These are phyloP conservation scores for Mycena crocata DNA, from an alignment of 768 basidiomycete genomes.

Conservation along the genomic window DNA sequence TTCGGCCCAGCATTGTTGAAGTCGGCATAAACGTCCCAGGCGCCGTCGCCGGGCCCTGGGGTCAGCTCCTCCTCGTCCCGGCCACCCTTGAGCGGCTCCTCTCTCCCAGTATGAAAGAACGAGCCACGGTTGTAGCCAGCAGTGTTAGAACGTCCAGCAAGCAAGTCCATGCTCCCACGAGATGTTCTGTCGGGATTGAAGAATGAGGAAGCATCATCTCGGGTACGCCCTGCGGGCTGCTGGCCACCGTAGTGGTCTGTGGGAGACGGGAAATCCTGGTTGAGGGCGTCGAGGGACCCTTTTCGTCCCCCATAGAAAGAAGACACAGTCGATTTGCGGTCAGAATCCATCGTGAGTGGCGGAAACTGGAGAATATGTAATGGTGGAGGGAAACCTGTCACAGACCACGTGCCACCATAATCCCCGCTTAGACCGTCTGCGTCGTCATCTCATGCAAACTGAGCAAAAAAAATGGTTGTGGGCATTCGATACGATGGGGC, in stretches of 20 bases:
- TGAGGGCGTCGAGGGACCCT: constrained; percentile 70
- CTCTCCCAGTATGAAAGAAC: constrained; percentile 74
- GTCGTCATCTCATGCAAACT: too few species aligned
- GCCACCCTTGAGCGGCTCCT: constrained; percentile 84
- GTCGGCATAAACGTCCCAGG: constrained; percentile 88
- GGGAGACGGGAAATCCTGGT: constrained; percentile 59
- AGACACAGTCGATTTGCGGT: constrained; percentile 82
- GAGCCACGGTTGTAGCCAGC: constrained; percentile 83
- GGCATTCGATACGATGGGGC: too few species aligned
- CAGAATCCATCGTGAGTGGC: constrained; percentile 69
- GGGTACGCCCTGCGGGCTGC: constrained; percentile 51
- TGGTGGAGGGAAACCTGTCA: constrained; percentile 6
- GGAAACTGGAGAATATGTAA: constrained; percentile 15
- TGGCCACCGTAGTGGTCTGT: constrained; percentile 36
- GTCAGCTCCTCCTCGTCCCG: constrained; percentile 73
- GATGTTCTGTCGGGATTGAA: constrained; percentile 58
- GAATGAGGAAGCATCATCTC: constrained; percentile 80
- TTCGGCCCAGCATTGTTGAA: constrained; percentile 89
- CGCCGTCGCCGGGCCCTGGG: constrained; percentile 52
- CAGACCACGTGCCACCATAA: constrained; percentile 7
- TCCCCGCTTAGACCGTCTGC: constrained; percentile 17
- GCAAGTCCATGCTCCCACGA: constrained; percentile 57
- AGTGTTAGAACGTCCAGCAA: constrained; percentile 51
- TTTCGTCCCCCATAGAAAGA: constrained; percentile 82
- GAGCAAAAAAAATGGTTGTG: too few species aligned